Conservation (phyloP, 2,329 filamentous ascomycete genomes). For the Didymella lethalis region DNA sequence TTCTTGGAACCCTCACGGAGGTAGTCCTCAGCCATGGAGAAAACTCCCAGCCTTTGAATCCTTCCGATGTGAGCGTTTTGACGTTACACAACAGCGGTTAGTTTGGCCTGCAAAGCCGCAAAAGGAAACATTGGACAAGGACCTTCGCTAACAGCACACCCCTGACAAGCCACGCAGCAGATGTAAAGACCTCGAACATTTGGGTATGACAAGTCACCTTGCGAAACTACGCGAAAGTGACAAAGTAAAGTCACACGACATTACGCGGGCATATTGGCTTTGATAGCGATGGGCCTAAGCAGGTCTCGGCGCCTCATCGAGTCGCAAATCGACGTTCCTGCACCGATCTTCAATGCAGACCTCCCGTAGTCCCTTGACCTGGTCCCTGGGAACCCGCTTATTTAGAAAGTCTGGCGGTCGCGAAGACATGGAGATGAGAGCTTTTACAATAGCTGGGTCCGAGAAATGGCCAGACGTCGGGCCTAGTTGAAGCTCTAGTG, state of each 20-base stretch:
- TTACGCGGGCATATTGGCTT: neutral
- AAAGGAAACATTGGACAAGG: slow-evolving; percentile 10
- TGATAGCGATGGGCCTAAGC: neutral
- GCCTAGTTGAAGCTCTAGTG: neutral
- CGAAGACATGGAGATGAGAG: neutral
- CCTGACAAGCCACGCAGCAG: neutral
- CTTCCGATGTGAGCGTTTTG: neutral
- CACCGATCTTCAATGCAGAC: neutral
- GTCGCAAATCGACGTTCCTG: neutral
- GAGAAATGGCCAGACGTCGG: neutral
- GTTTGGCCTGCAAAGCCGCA: slow-evolving; percentile 8
- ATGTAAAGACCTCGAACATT: slow-evolving; percentile 1
- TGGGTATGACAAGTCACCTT: slow-evolving; percentile 17
- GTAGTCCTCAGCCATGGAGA: neutral
- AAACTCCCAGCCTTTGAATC: neutral
- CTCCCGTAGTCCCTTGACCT: neutral
- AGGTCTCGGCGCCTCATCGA: neutral
- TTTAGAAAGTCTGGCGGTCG: neutral
- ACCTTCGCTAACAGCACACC: slow-evolving; percentile 6
- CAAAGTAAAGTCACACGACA: slow-evolving; percentile 7
- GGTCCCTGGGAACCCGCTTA: neutral
- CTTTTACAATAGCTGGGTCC: neutral
- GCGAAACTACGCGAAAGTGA: slow-evolving; percentile 15
- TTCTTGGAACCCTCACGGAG: neutral
- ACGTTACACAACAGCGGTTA: slow-evolving; percentile 7